Conservation (phyloP, 2,329 filamentous ascomycete genomes). For the Didymella exigua region DNA sequence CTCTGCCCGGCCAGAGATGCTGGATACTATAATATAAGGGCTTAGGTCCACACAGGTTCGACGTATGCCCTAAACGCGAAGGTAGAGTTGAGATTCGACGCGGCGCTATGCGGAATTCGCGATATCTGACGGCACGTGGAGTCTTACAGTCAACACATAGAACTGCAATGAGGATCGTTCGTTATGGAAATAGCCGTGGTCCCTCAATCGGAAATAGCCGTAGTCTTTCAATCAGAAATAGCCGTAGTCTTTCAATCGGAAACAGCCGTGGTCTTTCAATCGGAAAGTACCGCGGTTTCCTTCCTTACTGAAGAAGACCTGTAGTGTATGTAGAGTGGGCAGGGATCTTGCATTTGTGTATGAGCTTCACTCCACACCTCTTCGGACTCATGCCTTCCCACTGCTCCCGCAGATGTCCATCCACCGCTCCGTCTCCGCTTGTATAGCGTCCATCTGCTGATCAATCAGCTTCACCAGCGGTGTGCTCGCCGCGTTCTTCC, state of each 20-base stretch:
- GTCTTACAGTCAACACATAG: conserved; percentile 1
- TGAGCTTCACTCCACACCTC: no score
- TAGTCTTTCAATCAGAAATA: no score
- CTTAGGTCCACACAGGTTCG: neutral
- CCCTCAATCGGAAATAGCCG: no score
- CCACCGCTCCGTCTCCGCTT: conserved; percentile 54
- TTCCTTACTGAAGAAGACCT: no score
- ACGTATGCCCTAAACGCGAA: neutral
- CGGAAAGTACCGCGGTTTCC: no score
- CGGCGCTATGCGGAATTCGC: conserved; percentile 10
- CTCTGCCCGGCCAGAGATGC: no score
- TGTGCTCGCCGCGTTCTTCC: conserved; percentile 45
- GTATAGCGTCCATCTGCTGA: conserved; percentile 52
- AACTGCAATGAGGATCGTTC: neutral
- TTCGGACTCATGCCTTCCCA: conserved; percentile 48
- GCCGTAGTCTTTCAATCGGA: no score
- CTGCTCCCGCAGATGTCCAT: conserved; percentile 57
- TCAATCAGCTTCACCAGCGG: conserved; percentile 51
- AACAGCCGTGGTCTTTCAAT: no score
- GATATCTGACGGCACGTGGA: conserved; percentile 39
- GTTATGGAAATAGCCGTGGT: neutral
- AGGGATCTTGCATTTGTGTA: no score
- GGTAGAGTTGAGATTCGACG: neutral
- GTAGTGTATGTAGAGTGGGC: no score
- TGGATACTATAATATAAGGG: no score